A percentile compares a stretch with the other conserved stretches of the same genome.
Evolutionary conservation across 208 protist species (phyloP).

Genomic region (Naegleria lovaniensis): DNA sequence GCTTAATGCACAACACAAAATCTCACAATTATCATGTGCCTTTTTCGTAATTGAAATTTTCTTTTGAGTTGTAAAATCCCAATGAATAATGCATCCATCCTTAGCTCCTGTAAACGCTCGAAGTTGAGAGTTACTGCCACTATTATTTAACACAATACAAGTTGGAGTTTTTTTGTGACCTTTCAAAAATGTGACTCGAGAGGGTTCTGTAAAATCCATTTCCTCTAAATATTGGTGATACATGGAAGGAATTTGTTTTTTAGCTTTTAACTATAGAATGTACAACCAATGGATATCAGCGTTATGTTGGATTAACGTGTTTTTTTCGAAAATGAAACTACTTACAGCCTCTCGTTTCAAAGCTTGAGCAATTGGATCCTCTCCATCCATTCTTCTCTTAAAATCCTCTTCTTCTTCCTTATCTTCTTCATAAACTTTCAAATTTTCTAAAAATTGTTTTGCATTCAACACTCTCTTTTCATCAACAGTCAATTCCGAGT

Average conservation of each 20-base stretch:
- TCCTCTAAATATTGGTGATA: neutral
- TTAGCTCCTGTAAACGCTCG: neutral
- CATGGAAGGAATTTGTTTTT: neutral
- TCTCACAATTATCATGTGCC: neutral
- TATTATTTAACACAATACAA: neutral
- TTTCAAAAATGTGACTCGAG: neutral
- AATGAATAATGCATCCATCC: neutral
- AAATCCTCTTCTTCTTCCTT: neutral
- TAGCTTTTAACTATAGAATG: slow-evolving; percentile 1
- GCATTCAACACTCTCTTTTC: slow-evolving; percentile 10
- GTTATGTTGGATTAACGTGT: neutral
- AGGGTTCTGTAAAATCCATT: neutral
- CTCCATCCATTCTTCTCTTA: neutral
- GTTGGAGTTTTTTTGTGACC: neutral
- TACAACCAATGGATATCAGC: too few species aligned
- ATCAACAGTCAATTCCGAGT: neutral
- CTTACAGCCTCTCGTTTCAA: slow-evolving; percentile 5
- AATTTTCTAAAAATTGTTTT: slow-evolving; percentile 15
- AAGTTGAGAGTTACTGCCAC: neutral
- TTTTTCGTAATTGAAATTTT: neutral
- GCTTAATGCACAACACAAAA: neutral
- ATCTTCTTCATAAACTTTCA: neutral
- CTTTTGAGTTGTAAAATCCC: neutral
- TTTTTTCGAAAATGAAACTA: neutral
- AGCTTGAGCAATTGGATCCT: neutral